A percentile compares a stretch with the other conserved stretches of the same genome.
Evolutionary conservation across 1,284 basidiomycete species (phyloP).

Genomic region (Meira nashicola): DNA sequence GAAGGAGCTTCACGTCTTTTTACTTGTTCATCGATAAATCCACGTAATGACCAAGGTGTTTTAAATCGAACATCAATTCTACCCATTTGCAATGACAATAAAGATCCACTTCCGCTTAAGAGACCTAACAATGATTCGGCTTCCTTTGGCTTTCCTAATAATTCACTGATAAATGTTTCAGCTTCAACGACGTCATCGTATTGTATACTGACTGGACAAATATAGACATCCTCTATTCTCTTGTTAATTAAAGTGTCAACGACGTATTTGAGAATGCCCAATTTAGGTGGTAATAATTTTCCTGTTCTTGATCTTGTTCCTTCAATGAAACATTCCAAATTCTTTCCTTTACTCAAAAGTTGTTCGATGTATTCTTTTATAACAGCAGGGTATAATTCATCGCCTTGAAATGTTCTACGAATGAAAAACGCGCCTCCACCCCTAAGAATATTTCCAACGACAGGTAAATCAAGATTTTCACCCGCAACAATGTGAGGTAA

Average conservation of each 20-base stretch:
- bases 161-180: slow-evolving; percentile 53
- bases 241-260: slow-evolving; percentile 49
- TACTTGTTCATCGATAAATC: slow-evolving; percentile 48
- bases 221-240: slow-evolving; percentile 51
- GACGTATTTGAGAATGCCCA: slow-evolving; percentile 54
- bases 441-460: slow-evolving; percentile 50
- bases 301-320: slow-evolving; percentile 54
- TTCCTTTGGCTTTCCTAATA: slow-evolving; percentile 55
- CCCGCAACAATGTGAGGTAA: slow-evolving; percentile 54
- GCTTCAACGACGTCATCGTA: slow-evolving; percentile 55
- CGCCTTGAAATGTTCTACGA: slow-evolving; percentile 50
- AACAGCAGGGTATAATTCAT: slow-evolving; percentile 52
- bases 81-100: slow-evolving; percentile 52
- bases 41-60: slow-evolving; percentile 53
- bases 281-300: slow-evolving; percentile 53
- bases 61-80: slow-evolving; percentile 54
- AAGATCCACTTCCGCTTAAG: slow-evolving; percentile 45
- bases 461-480: slow-evolving; percentile 51
- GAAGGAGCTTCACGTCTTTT: slow-evolving; percentile 28
- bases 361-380: slow-evolving; percentile 54
- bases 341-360: slow-evolving; percentile 48
- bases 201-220: slow-evolving; percentile 53
- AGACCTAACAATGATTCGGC: slow-evolving; percentile 52
- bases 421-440: slow-evolving; percentile 54
- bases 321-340: slow-evolving; percentile 53